Percentiles rank a stretch among this genome's conserved stretches.
These are phyloP conservation scores for Boletus pseudo-olivaceus DNA, from an alignment of 768 basidiomycete species.

Conservation along the genomic window DNA sequence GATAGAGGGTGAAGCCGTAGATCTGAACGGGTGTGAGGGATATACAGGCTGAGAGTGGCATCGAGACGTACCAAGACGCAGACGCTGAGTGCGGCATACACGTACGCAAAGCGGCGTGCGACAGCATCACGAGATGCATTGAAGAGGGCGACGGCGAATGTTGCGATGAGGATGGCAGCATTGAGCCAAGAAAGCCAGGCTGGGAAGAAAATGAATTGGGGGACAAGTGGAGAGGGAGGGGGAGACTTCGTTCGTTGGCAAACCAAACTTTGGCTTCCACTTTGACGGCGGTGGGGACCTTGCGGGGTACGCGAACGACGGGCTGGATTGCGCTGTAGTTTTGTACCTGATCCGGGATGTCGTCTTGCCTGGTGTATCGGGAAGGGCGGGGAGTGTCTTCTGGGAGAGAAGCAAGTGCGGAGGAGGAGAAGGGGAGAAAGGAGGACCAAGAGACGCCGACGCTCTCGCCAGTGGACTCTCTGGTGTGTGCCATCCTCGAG, in stretches of 20 bases:
- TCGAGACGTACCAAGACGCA: conserved; percentile 49
- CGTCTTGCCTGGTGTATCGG: conserved; percentile 67
- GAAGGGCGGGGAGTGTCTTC: conserved; percentile 34
- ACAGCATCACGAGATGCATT: conserved; percentile 70
- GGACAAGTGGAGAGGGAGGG: background rate
- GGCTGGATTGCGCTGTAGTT: conserved; percentile 77
- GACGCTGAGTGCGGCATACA: conserved; percentile 78
- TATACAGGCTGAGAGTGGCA: too few species aligned
- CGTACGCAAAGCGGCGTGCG: conserved; percentile 73
- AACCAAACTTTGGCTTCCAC: conserved; percentile 98
- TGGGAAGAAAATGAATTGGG: conserved; percentile 27
- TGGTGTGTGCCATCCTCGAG: conserved; percentile 13
- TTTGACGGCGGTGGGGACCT: conserved; percentile 74
- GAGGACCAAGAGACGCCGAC: conserved; percentile 58
- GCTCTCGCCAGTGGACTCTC: conserved; percentile 9
- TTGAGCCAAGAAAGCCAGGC: conserved; percentile 95
- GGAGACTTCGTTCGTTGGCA: conserved; percentile 86
- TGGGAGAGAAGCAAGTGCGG: conserved; percentile 53
- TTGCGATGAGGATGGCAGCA: conserved; percentile 77
- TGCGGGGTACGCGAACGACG: conserved; percentile 70
- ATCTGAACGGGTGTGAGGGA: conserved; percentile 40
- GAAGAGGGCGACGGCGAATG: conserved; percentile 83
- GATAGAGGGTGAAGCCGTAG: conserved; percentile 85
- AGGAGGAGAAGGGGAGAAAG: conserved; percentile 67
- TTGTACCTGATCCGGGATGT: conserved; percentile 57